Conservation (phyloP, 179 eudicot species). For the Vitellaria paradoxa region DNA sequence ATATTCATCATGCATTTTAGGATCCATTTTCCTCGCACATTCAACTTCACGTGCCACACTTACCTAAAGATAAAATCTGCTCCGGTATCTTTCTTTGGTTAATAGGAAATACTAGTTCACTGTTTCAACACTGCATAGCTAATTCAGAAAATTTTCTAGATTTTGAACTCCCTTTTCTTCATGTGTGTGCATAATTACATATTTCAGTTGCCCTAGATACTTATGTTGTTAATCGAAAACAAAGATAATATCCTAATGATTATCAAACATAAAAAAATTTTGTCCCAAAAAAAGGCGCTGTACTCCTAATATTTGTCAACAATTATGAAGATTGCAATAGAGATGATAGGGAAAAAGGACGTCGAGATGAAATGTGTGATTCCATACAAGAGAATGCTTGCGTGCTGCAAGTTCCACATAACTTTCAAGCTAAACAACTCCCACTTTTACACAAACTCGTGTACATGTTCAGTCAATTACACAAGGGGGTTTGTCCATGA, state of each 20-base stretch:
- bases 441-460: background rate
- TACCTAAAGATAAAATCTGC: background rate
- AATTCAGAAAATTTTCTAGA: background rate
- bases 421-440: background rate
- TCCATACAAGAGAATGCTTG: background rate
- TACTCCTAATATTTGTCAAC: background rate
- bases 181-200: background rate
- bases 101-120: background rate
- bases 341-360: background rate
- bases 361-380: background rate
- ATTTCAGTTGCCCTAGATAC: background rate
- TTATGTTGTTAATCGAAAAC: background rate
- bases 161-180: no score
- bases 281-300: background rate
- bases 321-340: background rate
- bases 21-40: background rate
- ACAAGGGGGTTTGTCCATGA: background rate
- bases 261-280: background rate
- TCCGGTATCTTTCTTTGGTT: background rate
- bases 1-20: background rate
- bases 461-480: no score
- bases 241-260: background rate
- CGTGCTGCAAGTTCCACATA: background rate
- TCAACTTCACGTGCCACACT: background rate
- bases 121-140: background rate